A percentile compares a stretch with the other conserved stretches of the same genome.
Evolutionary conservation across 1,284 basidiomycete genomes (phyloP).

Genomic region (Bjerkandera adusta): DNA sequence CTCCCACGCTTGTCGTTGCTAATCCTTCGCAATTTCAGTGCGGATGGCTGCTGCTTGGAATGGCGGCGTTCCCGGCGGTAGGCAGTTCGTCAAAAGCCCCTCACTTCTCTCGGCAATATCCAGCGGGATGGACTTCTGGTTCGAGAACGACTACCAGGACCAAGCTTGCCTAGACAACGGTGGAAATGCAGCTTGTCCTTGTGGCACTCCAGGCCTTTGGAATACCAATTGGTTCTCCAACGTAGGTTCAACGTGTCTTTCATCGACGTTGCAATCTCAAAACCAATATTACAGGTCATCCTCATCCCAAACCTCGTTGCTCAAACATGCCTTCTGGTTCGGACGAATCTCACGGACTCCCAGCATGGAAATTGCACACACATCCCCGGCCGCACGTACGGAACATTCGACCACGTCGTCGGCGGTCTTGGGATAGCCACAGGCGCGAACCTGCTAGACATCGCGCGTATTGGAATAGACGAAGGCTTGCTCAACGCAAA

Average conservation of each 20-base stretch:
- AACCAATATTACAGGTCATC: conserved; percentile 42
- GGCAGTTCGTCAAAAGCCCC: conserved; percentile 38
- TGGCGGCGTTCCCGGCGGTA: conserved; percentile 40
- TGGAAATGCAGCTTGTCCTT: conserved; percentile 48
- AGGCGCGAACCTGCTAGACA: conserved; percentile 62
- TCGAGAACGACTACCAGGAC: conserved; percentile 54
- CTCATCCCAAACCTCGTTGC: conserved; percentile 54
- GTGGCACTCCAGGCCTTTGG: conserved; percentile 56
- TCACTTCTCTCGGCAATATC: conserved; percentile 40
- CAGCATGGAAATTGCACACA: conserved; percentile 46
- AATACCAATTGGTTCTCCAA: conserved; percentile 74
- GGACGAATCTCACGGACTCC: conserved; percentile 36
- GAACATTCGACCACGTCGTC: conserved; percentile 42
- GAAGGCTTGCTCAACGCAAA: conserved; percentile 45
- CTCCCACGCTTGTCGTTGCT: neutral
- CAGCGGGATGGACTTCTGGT: conserved; percentile 64
- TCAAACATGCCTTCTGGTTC: conserved; percentile 56
- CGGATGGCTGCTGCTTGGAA: conserved; percentile 57
- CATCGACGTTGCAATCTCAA: neutral
- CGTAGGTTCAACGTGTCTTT: conserved; percentile 26
- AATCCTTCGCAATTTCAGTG: conserved; percentile 14
- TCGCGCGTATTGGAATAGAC: conserved; percentile 56
- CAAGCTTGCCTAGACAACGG: conserved; percentile 52
- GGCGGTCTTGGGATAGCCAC: conserved; percentile 48
- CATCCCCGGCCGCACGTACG: conserved; percentile 53